A percentile compares a stretch with the other conserved stretches of the same genome.
Evolutionary conservation across 176 grass and related monocot genomes (phyloP).

Genomic region (Elymus sibiricus): DNA sequence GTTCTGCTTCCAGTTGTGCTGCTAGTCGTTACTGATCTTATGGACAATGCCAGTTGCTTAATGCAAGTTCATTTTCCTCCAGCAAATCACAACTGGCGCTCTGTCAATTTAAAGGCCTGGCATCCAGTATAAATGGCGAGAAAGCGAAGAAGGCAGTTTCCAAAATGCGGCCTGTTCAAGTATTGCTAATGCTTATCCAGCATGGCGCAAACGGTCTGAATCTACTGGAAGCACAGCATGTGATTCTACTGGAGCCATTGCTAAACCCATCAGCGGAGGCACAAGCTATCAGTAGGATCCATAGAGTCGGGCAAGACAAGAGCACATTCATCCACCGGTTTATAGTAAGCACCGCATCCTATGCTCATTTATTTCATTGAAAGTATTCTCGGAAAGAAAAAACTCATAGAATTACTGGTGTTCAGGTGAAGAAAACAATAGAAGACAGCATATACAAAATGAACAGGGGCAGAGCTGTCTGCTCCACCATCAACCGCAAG

Average conservation of each 20-base stretch:
- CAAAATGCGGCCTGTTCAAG: slow-evolving; percentile 50
- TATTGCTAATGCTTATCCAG: slow-evolving; percentile 87
- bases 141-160: slow-evolving; percentile 27
- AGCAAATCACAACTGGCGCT: slow-evolving; percentile 90
- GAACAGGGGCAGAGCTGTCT: slow-evolving; percentile 59
- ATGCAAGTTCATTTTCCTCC: slow-evolving; percentile 5
- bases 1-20: slow-evolving; percentile 7
- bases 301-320: slow-evolving; percentile 93
- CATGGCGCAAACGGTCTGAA: slow-evolving; percentile 96
- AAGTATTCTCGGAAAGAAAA: not conserved
- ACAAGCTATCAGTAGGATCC: slow-evolving; percentile 90
- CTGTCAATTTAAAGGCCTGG: slow-evolving; percentile 79
- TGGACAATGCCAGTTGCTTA: slow-evolving; percentile 19
- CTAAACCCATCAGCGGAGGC: slow-evolving; percentile 86
- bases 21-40: slow-evolving; percentile 20
- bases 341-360: slow-evolving; percentile 44
- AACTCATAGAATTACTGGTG: not conserved
- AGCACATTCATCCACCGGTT: slow-evolving; percentile 92
- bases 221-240: slow-evolving; percentile 96
- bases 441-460: slow-evolving; percentile 90
- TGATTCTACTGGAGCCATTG: slow-evolving; percentile 83
- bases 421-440: slow-evolving; percentile 85
- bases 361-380: not conserved
- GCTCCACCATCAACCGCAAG: slow-evolving; percentile 64
- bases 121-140: slow-evolving; percentile 22